These are phyloP conservation scores for Verruconis gallopava DNA, from an alignment of 2,329 filamentous ascomycete genomes.

Conservation along the genomic window DNA sequence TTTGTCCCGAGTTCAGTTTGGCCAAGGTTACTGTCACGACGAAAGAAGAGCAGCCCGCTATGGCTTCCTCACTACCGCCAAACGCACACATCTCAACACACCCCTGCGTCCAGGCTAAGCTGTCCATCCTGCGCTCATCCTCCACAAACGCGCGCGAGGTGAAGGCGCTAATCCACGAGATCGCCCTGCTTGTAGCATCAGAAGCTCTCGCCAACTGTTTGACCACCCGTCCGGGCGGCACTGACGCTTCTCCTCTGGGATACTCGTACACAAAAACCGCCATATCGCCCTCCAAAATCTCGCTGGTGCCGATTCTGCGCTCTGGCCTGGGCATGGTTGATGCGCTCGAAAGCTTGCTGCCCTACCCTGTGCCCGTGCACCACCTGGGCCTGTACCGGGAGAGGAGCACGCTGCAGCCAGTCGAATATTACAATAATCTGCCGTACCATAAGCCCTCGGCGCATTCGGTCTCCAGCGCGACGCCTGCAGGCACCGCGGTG, in stretches of 20 bases:
- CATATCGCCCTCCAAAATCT: slow-evolving; percentile 54
- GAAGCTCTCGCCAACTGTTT: slow-evolving; percentile 63
- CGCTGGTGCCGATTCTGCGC: slow-evolving; percentile 81
- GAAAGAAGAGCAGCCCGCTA: too few relatives aligned
- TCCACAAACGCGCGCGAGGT: slow-evolving; percentile 60
- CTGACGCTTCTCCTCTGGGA: slow-evolving; percentile 63
- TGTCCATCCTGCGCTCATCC: slow-evolving; percentile 73
- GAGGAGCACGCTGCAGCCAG: slow-evolving; percentile 70
- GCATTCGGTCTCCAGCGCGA: slow-evolving; percentile 24
- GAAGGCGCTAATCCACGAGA: slow-evolving; percentile 73
- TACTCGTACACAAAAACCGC: slow-evolving; percentile 57
- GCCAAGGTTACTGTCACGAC: too few relatives aligned
- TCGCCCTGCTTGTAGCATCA: slow-evolving; percentile 66
- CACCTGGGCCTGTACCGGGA: slow-evolving; percentile 93
- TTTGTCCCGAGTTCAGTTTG: too few relatives aligned
- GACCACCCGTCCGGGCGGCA: slow-evolving; percentile 43
- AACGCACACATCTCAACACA: slow-evolving; percentile 69
- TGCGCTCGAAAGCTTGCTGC: slow-evolving; percentile 72
- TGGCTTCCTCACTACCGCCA: slow-evolving; percentile 29
- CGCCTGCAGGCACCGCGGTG: slow-evolving; percentile 2
- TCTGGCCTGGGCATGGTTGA: slow-evolving; percentile 88
- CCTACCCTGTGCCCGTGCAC: slow-evolving; percentile 67
- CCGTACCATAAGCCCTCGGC: slow-evolving; percentile 51
- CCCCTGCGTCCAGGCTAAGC: slow-evolving; percentile 76
- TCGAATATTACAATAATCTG: slow-evolving; percentile 97